A percentile compares a stretch with the other conserved stretches of the same genome.
Evolutionary conservation across 257 asterid genomes (phyloP).

Genomic region (Nicotiana benthamiana): DNA sequence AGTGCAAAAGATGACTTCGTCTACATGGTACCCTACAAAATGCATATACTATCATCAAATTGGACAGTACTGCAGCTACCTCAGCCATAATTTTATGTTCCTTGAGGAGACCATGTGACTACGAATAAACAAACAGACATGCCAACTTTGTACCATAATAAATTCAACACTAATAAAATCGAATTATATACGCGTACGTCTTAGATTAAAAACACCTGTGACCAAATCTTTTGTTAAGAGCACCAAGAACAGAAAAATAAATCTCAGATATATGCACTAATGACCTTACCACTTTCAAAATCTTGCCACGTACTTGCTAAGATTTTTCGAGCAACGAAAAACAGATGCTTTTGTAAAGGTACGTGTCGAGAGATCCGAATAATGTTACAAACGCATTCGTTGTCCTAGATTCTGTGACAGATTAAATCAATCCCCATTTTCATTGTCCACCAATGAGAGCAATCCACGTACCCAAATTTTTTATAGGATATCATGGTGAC

Average conservation of each 20-base stretch:
- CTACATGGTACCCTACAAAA: no score
- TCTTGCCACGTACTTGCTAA: conserved; percentile 14
- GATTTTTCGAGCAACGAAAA: conserved; percentile 9
- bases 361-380: conserved; percentile 5
- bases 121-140: background rate
- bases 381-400: background rate
- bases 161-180: background rate
- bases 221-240: background rate
- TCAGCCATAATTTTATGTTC: no score
- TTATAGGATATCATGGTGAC: background rate
- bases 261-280: background rate
- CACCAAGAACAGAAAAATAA: background rate
- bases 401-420: background rate
- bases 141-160: background rate
- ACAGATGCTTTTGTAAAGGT: background rate
- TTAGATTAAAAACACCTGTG: background rate
- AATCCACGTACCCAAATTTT: background rate
- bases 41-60: no score
- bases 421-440: background rate
- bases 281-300: background rate
- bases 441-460: background rate
- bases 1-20: no score
- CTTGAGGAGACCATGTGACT: background rate
- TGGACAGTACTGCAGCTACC: no score
- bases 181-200: background rate